Base-by-base conservation (phyloP, 1,139 yeast species). In the Kurtzmaniella quercitrusa region DNA sequence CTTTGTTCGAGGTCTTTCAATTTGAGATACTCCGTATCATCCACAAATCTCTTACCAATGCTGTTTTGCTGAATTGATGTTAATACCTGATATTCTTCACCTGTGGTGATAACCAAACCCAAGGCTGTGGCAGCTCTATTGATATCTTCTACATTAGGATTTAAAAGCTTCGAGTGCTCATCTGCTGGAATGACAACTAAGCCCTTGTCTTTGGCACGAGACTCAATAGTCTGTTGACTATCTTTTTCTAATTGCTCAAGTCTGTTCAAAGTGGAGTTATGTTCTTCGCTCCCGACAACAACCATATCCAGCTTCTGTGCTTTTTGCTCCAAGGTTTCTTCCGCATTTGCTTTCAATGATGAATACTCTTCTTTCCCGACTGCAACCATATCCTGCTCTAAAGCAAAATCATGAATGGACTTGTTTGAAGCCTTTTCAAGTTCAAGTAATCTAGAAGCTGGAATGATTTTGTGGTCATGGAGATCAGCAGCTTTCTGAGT, bases 391-490 rank as follows among this genome's bases (percentile, higher is more conserved):
- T 46, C 20, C 46, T 45, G 7, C 39, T 42, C 7, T 18, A 39
- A n/a, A 3, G 78, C 79, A 38, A 60, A 59, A 5, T 56, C 51
- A 62, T 44, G 17, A 67, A 54, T 8, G 68, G 70, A 12, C 47
- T 42, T 5, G 50, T 47, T 1, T 54, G 42, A 30, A 42, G 42
- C 17, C 39, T 23, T 8, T 50, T 43, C 38, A 14, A 50, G 33
- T 17, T 44, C 40, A n/a, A 42, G 42, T 11, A 50, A 18, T 1
- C 45, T 38, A 6, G 28, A n/a, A 12, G 40, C 20, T 5, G 26
- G 21, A 5, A 63, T 36, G 12, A 65, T 42, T 2, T 50, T 45
- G 41, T 61, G 59, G 28, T 48, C 46, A 38, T 47, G 47, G 1
- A 39, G 17, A 4, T 36, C 36, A 1, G 65, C 65, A 39, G 52